These are phyloP conservation scores for Akanthomyces uredinophilus DNA, from an alignment of 2,329 filamentous ascomycete species.

Conservation along the genomic window DNA sequence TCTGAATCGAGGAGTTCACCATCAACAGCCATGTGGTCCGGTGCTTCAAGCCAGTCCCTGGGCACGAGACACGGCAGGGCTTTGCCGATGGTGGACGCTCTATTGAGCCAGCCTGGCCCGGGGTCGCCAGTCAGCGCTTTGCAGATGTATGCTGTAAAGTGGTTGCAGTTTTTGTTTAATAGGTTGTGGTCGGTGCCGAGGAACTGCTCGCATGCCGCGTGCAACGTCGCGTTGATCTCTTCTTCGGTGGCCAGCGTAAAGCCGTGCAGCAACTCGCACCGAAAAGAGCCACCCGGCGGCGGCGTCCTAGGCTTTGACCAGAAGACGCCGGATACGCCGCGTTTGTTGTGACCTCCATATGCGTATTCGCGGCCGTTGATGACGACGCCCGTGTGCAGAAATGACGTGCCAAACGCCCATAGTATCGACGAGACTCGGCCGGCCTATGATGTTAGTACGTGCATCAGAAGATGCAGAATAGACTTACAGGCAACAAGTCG, in stretches of 20 bases:
- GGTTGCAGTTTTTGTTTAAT: conserved; percentile 80
- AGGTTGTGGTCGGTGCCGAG: conserved; percentile 74
- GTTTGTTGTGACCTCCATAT: conserved; percentile 73
- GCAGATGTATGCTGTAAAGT: conserved; percentile 76
- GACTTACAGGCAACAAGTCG: conserved; percentile 63
- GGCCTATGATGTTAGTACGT: conserved; percentile 42
- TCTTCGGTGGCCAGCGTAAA: conserved; percentile 64
- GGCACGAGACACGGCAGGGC: conserved; percentile 79
- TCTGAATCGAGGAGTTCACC: conserved; percentile 61
- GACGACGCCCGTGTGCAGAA: conserved; percentile 78
- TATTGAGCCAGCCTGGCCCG: conserved; percentile 73
- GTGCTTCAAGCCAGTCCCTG: conserved; percentile 73
- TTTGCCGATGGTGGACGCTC: conserved; percentile 77
- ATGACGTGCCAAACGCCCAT: conserved; percentile 71
- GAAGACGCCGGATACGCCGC: conserved; percentile 71
- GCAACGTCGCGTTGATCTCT: conserved; percentile 68
- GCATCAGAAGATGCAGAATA: not conserved
- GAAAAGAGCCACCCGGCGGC: conserved; percentile 74
- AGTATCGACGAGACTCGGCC: conserved; percentile 69
- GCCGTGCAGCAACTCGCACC: conserved; percentile 69
- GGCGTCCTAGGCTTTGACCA: conserved; percentile 69
- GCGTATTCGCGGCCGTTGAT: conserved; percentile 79
- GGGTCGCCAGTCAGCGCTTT: conserved; percentile 64
- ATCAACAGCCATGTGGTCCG: conserved; percentile 68
- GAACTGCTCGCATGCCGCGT: conserved; percentile 65